These are phyloP conservation scores for Kodamaea alishanica DNA, from an alignment of 1,139 yeast species.

Conservation along the genomic window DNA sequence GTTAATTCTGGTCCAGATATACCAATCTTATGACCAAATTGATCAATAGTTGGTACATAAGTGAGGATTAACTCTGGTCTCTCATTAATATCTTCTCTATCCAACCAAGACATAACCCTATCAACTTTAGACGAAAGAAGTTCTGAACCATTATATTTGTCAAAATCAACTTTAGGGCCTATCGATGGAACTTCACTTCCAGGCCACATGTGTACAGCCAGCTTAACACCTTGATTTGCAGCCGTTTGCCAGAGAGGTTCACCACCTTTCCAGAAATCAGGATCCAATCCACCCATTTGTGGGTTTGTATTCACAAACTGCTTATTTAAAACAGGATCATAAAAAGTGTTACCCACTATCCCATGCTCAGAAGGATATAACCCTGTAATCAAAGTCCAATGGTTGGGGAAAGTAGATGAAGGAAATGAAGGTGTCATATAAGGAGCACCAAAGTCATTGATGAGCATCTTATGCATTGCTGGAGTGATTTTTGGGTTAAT, in stretches of 20 bases:
- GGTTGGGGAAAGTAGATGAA: constrained; percentile 85
- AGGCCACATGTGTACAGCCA: constrained; percentile 97
- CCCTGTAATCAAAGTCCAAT: constrained; percentile 89
- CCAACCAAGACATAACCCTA: constrained; percentile 65
- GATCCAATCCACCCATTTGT: constrained; percentile 50
- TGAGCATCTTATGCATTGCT: constrained; percentile 53
- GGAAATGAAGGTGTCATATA: constrained; percentile 87
- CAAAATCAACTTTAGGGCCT: constrained; percentile 49
- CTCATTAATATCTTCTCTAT: constrained; percentile 38
- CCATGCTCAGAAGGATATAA: constrained; percentile 82
- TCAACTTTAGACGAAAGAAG: constrained; percentile 52
- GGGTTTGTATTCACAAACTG: constrained; percentile 67
- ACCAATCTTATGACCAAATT: constrained; percentile 70
- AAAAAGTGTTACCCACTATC: constrained; percentile 80
- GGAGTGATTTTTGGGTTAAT: constrained; percentile 70
- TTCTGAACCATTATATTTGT: constrained; percentile 64
- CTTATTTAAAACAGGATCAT: constrained; percentile 52
- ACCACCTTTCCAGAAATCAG: constrained; percentile 78
- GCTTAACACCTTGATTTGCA: constrained; percentile 52
- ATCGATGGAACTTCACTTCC: constrained; percentile 71
- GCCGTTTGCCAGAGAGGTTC: constrained; percentile 89
- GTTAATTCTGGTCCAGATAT: constrained; percentile 56
- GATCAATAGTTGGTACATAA: constrained; percentile 79
- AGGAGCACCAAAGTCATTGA: constrained; percentile 66
- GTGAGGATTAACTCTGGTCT: constrained; percentile 79